These are phyloP conservation scores for Lepidopterella palustris DNA, from an alignment of 495 filamentous ascomycete genomes.

Conservation along the genomic window DNA sequence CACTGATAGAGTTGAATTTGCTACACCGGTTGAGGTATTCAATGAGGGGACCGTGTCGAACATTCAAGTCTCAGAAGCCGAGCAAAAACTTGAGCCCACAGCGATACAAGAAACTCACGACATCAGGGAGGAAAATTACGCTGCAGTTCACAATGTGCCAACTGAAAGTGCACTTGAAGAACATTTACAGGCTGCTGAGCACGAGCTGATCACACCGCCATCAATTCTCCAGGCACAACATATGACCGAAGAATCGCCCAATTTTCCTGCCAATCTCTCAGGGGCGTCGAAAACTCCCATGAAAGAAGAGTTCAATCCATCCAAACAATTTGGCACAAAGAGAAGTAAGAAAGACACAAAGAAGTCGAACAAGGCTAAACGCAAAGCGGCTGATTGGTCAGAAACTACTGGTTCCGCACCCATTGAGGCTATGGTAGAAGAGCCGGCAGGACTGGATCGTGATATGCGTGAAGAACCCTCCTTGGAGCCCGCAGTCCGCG, in stretches of 20 bases:
- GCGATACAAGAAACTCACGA: not conserved
- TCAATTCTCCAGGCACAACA: too few species aligned
- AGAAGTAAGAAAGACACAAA: slow-evolving; percentile 28
- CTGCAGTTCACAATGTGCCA: not conserved
- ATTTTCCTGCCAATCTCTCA: not conserved
- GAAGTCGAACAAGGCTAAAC: slow-evolving; percentile 25
- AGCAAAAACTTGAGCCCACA: not conserved
- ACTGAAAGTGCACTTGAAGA: not conserved
- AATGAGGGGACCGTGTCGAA: not conserved
- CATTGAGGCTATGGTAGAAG: not conserved
- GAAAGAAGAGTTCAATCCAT: not conserved
- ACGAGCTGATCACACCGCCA: not conserved
- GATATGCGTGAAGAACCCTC: not conserved
- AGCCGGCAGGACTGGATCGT: not conserved
- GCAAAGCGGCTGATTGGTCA: slow-evolving; percentile 9
- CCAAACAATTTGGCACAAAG: not conserved
- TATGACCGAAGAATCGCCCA: not conserved
- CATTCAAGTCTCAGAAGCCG: not conserved
- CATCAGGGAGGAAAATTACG: not conserved
- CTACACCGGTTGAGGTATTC: not conserved
- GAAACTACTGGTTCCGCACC: slow-evolving; percentile 11
- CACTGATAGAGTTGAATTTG: not conserved
- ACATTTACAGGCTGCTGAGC: not conserved
- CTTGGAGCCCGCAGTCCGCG: not conserved
- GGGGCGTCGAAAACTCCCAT: not conserved